Evolutionary conservation across 768 basidiomycete species (phyloP), one percentile per base, ranked within the genome.

Genomic region (Agaricus sinodeliciosus): DNA sequence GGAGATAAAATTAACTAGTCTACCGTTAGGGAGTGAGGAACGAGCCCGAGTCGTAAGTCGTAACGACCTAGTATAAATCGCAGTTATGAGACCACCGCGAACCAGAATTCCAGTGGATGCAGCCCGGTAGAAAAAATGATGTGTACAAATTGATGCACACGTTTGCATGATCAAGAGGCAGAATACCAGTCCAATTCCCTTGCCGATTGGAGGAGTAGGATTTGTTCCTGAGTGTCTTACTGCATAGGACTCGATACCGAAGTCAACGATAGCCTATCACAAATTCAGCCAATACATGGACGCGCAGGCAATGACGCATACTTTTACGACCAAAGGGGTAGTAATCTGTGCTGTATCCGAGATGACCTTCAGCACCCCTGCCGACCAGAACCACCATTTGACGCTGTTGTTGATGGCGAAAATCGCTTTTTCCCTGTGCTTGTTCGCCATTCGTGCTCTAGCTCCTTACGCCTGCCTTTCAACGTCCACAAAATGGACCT

Each of bases 1-100:
- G 4, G 90, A 92, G 55, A 98, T 94, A 69, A 95, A 92, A 58
- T 93, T 94, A 57, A 96, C 86, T 9, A 96, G 78, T 63, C 87
- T 87, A 18, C 93, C 94, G 61, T 91, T 96, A 1, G 89, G 82
- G 40, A 94, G 76, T 8, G 80, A 83, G 1, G 84, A 82, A 6
- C 94, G 80, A 5, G 91, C 82, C 39, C 90, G 84, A 15, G 87
- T 79, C 2, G 88, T 87, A 28, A 97, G 76, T 25, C 72, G 77
- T 19, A 96, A 74, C 1, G 87, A 84, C 40, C 86, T 83, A 25
- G 80, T 76, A 67, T 93, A 96, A 35, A 96, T 85, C 1, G 89
- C 84, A 1, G 89, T 85, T 59, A 96, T 95, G 42, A 96, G 76
- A 1, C 91, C 92, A 8, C 85, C 85, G 31, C 94, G 82, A 12